A percentile compares a stretch with the other conserved stretches of the same genome.
Evolutionary conservation across 1,139 yeast species (phyloP).

Genomic region (Scheffersomyces quercinus): DNA sequence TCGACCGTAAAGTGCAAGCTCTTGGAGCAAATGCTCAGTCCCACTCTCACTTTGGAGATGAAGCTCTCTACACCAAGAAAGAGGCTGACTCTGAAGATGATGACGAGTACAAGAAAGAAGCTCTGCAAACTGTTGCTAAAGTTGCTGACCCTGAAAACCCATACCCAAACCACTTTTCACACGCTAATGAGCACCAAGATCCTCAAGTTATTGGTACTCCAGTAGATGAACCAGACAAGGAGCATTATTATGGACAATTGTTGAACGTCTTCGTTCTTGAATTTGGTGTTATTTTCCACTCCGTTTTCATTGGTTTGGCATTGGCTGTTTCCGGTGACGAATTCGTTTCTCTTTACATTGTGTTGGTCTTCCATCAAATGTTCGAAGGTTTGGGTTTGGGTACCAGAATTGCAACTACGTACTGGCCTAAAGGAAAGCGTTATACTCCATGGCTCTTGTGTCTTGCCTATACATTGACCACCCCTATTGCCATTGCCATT

Average conservation of each 20-base stretch:
- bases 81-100: constrained; percentile 17
- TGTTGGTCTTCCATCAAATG: constrained; percentile 84
- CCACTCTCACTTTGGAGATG: constrained; percentile 56
- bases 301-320: constrained; percentile 75
- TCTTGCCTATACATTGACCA: constrained; percentile 63
- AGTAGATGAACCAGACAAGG: constrained; percentile 29
- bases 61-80: constrained; percentile 28
- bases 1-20: constrained; percentile 37
- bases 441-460: constrained; percentile 63
- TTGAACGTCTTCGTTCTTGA: constrained; percentile 60
- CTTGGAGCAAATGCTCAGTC: constrained; percentile 26
- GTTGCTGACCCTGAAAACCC: constrained; percentile 13
- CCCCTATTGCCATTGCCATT: constrained; percentile 83
- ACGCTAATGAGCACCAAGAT: constrained; percentile 55
- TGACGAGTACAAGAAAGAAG: constrained; percentile 15
- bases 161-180: constrained; percentile 48
- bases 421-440: constrained; percentile 56
- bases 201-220: constrained; percentile 49
- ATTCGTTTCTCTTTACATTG: constrained; percentile 74
- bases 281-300: constrained; percentile 80
- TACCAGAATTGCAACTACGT: constrained; percentile 72
- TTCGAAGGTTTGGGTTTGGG: constrained; percentile 95
- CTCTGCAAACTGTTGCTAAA: constrained; percentile 13
- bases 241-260: constrained; percentile 47
- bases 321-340: constrained; percentile 73